Evolutionary conservation across 2,329 filamentous ascomycete genomes (phyloP).

Genomic region (Trichoderma guizhouense): DNA sequence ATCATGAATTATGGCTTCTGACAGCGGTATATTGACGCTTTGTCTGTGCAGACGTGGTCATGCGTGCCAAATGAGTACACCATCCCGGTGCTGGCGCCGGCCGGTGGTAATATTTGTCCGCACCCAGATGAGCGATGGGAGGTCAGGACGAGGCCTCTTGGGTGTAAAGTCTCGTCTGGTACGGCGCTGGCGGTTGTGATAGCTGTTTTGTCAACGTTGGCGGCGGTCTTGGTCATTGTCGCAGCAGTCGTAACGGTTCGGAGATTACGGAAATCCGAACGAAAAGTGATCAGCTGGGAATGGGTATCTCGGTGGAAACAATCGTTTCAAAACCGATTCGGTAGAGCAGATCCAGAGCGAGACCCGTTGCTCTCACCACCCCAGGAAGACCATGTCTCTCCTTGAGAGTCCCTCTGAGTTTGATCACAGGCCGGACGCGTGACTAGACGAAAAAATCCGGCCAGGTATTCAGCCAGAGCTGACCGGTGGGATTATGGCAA

Average conservation of each 20-base stretch:
- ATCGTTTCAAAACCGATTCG: background rate
- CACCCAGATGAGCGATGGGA: conserved; percentile 44
- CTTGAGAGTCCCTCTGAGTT: background rate
- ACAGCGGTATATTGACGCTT: background rate
- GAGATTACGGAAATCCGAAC: conserved; percentile 24
- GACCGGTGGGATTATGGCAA: conserved; percentile 83
- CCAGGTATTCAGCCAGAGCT: conserved; percentile 64
- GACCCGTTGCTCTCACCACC: conserved; percentile 29
- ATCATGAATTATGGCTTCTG: background rate
- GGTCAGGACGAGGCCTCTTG: conserved; percentile 35
- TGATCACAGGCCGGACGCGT: background rate
- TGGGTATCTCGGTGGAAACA: conserved; percentile 21
- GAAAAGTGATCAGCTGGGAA: conserved; percentile 24
- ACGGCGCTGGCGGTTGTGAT: conserved; percentile 31
- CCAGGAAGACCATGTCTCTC: background rate
- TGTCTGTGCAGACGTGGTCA: conserved; percentile 43
- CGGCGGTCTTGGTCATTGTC: conserved; percentile 26
- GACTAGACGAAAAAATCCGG: background rate
- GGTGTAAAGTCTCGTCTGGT: conserved; percentile 36
- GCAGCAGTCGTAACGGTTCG: conserved; percentile 18
- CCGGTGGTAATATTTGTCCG: conserved; percentile 50
- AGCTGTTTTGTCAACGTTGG: conserved; percentile 30
- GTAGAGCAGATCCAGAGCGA: conserved; percentile 27
- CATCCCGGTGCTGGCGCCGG: conserved; percentile 48
- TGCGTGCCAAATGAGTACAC: conserved; percentile 51